A percentile compares a stretch with the other conserved stretches of the same genome.
These are phyloP conservation scores for Agaricus sinodeliciosus DNA, from an alignment of 768 basidiomycete species.

Conservation along the genomic window DNA sequence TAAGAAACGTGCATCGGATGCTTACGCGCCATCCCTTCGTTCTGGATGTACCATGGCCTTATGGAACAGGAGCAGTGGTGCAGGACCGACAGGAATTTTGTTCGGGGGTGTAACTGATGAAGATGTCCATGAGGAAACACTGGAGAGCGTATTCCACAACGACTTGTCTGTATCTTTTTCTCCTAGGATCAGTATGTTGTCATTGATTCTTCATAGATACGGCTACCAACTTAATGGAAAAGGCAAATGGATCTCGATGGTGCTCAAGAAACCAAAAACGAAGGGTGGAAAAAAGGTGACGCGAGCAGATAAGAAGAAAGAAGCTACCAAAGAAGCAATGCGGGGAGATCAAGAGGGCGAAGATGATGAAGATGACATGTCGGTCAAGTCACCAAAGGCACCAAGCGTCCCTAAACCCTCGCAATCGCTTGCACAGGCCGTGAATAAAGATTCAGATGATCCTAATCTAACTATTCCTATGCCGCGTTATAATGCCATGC, in stretches of 20 bases:
- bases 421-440: not conserved
- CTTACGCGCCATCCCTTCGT: conserved; percentile 63
- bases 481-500: conserved; percentile 83
- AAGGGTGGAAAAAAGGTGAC: conserved; percentile 25
- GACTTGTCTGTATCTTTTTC: conserved; percentile 53
- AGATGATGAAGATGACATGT: conserved; percentile 17
- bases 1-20: conserved; percentile 63
- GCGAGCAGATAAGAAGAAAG: conserved; percentile 37
- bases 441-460: conserved; percentile 49
- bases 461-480: conserved; percentile 58
- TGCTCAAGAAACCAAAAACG: conserved; percentile 68
- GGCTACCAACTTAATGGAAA: conserved; percentile 71
- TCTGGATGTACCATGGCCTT: conserved; percentile 85
- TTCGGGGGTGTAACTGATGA: conserved; percentile 90
- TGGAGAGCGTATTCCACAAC: conserved; percentile 85
- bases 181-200: not conserved
- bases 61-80: conserved; percentile 37
- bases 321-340: conserved; percentile 9
- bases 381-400: conserved; percentile 1
- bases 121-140: conserved; percentile 74
- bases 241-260: conserved; percentile 74
- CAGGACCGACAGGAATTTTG: conserved; percentile 63
- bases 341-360: conserved; percentile 14
- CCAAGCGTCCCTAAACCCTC: not conserved
- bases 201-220: conserved; percentile 37